A percentile compares a stretch with the other conserved stretches of the same genome.
phyloP scores from a whole-genome alignment of 2,329 filamentous ascomycete species.

The Colletotrichum sansevieriae region DNA sequence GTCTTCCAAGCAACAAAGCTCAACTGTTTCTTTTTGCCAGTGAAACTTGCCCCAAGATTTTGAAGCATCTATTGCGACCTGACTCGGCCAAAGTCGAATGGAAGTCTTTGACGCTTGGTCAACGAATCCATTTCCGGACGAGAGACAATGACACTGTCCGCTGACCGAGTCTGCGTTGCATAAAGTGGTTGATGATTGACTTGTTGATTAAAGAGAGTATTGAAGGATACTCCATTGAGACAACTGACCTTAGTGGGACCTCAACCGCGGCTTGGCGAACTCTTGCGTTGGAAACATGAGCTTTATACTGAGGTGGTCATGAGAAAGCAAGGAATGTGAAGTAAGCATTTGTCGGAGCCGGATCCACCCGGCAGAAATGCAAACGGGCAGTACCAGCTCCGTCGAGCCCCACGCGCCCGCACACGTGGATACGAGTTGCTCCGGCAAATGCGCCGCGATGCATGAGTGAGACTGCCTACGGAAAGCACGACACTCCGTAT shows the following conservation, averaged over 20 bases:
- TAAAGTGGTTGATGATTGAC: background rate
- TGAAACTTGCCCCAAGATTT: background rate
- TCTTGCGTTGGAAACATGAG: background rate
- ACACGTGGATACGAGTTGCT: constrained; percentile 27
- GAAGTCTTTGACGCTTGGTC: background rate
- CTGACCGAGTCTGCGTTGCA: constrained; percentile 2
- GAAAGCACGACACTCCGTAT: constrained; percentile 29
- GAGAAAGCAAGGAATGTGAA: background rate
- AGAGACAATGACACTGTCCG: background rate
- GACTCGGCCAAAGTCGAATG: background rate
- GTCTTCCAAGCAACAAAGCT: background rate
- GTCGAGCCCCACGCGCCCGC: constrained; percentile 19
- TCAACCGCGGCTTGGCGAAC: background rate
- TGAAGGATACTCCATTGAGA: background rate
- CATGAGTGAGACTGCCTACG: constrained; percentile 1
- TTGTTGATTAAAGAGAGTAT: background rate
- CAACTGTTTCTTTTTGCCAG: background rate
- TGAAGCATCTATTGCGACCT: background rate
- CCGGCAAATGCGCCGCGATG: constrained; percentile 18
- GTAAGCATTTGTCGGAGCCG: background rate
- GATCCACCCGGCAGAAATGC: constrained; percentile 36
- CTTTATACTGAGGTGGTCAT: background rate
- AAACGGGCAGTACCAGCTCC: constrained; percentile 13
- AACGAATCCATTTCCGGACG: constrained; percentile 4
- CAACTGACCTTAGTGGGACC: no score